Percentiles rank a stretch among this genome's conserved stretches.
Conservation (phyloP, 1,284 basidiomycete species). For the Xanthoconium separans region DNA sequence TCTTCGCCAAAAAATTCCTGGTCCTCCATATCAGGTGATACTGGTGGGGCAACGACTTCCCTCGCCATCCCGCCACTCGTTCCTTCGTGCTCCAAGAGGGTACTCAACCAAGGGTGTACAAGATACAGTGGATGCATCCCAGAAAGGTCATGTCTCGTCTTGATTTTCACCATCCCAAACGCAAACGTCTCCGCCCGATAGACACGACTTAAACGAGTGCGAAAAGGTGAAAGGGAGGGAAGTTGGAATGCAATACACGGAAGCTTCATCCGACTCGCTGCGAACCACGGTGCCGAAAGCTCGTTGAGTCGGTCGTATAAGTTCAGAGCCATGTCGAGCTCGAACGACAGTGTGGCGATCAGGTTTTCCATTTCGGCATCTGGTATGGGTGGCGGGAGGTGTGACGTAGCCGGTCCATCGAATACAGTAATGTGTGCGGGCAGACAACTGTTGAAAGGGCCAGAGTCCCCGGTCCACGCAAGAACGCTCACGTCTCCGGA, state of each 20-base stretch:
- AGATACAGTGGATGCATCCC: neutral
- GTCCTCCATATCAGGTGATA: no score
- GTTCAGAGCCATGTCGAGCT: neutral
- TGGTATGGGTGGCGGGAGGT: neutral
- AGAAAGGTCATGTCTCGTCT: neutral
- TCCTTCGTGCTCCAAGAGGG: no score
- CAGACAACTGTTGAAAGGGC: neutral
- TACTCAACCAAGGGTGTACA: conserved; percentile 1
- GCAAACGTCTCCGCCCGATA: neutral
- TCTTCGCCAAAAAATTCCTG: no score
- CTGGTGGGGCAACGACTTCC: neutral
- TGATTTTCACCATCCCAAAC: neutral
- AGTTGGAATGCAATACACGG: neutral
- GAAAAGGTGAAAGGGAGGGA: neutral
- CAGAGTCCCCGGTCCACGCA: neutral
- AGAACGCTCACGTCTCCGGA: neutral
- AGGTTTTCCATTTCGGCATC: neutral
- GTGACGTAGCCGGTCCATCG: neutral
- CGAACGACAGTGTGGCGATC: neutral
- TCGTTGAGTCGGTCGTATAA: neutral
- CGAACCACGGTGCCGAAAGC: neutral
- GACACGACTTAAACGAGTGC: neutral
- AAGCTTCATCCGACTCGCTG: neutral
- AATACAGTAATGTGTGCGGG: neutral
- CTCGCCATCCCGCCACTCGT: no score